A percentile compares a stretch with the other conserved stretches of the same genome.
These are phyloP conservation scores for Chlorella variabilis DNA, from an alignment of 163 green algal species.

Conservation along the genomic window DNA sequence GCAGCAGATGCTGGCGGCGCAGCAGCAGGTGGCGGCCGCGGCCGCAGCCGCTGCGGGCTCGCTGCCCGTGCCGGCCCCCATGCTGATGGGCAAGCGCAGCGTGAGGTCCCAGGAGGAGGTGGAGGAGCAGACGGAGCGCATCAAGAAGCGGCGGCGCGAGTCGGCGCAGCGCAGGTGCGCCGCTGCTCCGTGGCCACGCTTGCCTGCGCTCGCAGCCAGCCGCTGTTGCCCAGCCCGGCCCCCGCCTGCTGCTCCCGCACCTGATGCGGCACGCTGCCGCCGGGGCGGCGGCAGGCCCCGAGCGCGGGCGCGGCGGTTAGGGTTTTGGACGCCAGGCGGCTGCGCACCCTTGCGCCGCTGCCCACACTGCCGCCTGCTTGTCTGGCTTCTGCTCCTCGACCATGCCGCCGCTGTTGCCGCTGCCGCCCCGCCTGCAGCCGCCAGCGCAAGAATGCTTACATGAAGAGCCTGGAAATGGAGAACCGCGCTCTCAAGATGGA, in stretches of 20 bases:
- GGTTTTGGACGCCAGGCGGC: too few relatives aligned
- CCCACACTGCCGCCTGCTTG: too few relatives aligned
- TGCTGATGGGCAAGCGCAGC: constrained; percentile 9
- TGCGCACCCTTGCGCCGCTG: too few relatives aligned
- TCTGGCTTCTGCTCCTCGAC: too few relatives aligned
- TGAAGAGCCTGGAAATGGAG: constrained; percentile 62
- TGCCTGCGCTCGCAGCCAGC: not conserved
- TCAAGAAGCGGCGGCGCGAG: constrained; percentile 64
- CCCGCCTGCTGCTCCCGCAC: too few relatives aligned
- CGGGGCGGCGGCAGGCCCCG: too few relatives aligned
- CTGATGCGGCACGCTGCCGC: too few relatives aligned
- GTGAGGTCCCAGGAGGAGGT: constrained; percentile 39
- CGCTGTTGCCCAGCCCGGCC: too few relatives aligned
- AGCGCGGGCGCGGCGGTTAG: too few relatives aligned
- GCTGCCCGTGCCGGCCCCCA: not conserved
- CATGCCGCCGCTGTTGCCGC: not conserved
- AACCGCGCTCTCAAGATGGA: constrained; percentile 58
- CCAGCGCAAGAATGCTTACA: constrained; percentile 63
- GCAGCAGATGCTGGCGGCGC: not conserved
- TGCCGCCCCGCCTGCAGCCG: too few relatives aligned
- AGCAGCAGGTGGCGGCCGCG: not conserved
- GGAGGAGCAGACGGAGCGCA: constrained; percentile 57
- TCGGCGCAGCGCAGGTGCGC: constrained; percentile 56
- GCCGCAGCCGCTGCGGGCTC: too few relatives aligned
- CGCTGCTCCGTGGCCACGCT: too few relatives aligned